Conservation (phyloP, 202 grass and related monocot genomes). For the Cymbopogon flexuosus region DNA sequence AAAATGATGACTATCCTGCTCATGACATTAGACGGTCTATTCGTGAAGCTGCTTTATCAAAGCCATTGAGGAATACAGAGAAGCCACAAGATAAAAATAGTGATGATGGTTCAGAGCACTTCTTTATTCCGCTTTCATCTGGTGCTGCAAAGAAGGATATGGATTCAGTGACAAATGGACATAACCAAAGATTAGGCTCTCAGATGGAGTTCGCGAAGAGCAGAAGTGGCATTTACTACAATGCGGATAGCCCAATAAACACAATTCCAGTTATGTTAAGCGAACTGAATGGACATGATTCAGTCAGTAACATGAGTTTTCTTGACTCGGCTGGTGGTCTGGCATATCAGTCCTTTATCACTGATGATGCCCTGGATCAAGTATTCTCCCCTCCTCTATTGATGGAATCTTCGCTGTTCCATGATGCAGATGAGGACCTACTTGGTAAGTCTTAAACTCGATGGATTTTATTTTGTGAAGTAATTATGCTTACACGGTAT, state of each 20-base stretch:
- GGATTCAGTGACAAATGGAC: constrained; percentile 39
- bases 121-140: constrained; percentile 71
- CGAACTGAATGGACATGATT: constrained; percentile 40
- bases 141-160: constrained; percentile 51
- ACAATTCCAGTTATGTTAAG: constrained; percentile 34
- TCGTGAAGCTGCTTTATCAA: constrained; percentile 85
- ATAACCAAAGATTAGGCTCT: constrained; percentile 55
- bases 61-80: constrained; percentile 51
- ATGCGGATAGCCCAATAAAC: constrained; percentile 23
- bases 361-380: constrained; percentile 90
- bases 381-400: constrained; percentile 84
- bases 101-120: constrained; percentile 82
- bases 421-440: constrained; percentile 83
- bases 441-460: constrained; percentile 59
- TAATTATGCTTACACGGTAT: constrained; percentile 8
- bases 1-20: constrained; percentile 49
- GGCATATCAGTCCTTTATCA: constrained; percentile 42
- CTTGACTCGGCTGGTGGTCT: constrained; percentile 34
- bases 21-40: constrained; percentile 80
- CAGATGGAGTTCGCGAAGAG: constrained; percentile 38
- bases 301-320: constrained; percentile 1
- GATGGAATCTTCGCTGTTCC: constrained; percentile 74
- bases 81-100: constrained; percentile 49
- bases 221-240: constrained; percentile 33
- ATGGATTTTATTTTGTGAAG: neutral